These are phyloP conservation scores for Tylopilus sp. DNA, from an alignment of 768 basidiomycete genomes.

Conservation along the genomic window DNA sequence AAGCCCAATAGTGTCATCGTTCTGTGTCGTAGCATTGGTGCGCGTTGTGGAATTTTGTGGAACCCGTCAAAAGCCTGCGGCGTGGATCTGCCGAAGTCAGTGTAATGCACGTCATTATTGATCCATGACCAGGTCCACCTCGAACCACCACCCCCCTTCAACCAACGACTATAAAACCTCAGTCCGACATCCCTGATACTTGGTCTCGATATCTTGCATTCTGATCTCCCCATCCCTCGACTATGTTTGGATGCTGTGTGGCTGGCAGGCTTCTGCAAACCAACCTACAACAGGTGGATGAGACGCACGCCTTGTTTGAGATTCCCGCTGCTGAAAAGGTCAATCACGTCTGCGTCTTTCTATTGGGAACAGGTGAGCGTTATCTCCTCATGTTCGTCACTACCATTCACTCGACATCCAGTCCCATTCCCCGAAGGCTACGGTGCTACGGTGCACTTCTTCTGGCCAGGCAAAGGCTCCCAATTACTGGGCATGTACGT, in stretches of 20 bases:
- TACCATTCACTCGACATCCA: constrained; percentile 15
- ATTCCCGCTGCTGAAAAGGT: constrained; percentile 67
- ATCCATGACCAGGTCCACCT: constrained; percentile 10
- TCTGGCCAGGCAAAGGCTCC: constrained; percentile 84
- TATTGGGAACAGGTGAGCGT: constrained; percentile 67
- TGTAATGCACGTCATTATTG: constrained; percentile 4
- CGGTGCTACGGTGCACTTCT: constrained; percentile 81
- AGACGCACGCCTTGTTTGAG: constrained; percentile 79
- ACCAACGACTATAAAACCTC: not conserved
- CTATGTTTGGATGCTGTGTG: constrained; percentile 78
- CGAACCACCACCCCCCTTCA: not conserved
- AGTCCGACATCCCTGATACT: not conserved
- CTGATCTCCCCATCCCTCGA: not conserved
- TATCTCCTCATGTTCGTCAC: not conserved
- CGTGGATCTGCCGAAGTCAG: not conserved
- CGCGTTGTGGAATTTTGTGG: constrained; percentile 3
- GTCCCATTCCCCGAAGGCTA: constrained; percentile 83
- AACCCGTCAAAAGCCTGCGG: constrained; percentile 2
- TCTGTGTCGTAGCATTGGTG: not conserved
- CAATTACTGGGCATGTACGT: constrained; percentile 81
- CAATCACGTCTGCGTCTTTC: constrained; percentile 84
- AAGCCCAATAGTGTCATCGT: constrained; percentile 2
- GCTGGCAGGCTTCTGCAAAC: constrained; percentile 79
- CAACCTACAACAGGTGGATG: constrained; percentile 76
- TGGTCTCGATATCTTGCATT: not conserved